Base-by-base conservation (phyloP, 2,329 filamentous ascomycete genomes). In the Tolypocladium tropicale region DNA sequence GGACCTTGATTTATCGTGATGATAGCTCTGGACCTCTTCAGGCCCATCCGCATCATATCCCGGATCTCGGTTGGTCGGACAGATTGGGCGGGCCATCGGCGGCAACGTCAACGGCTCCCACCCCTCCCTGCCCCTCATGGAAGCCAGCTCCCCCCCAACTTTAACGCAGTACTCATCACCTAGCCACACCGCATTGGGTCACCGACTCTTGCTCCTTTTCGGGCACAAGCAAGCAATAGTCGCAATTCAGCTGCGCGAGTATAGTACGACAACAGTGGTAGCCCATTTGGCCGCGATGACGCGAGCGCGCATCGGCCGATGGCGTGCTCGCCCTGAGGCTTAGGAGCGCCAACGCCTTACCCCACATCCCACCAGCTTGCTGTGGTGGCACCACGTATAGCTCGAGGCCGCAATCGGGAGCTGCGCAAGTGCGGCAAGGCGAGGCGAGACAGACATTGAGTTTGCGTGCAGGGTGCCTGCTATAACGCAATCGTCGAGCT, bases 401-500 rank as follows among this genome's bases (percentile, higher is more conserved):
- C 23, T 28, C 41, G 2, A 23, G 12, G 25, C 43, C 43, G 25
- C 25, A 18, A 30, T 12, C 43, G 5, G 43, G 41, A 46, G 14
- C 23, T 18, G 43, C 3, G 43, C 21, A 21, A 6, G 25, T 23
- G 12, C 14, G 39, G 39, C 18, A 16, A 48, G 7, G 43, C 25
- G 7, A 10, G 4, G 43, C 25, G 25, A 48, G 43, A 30, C 10
- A 16, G 43, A 4, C 16, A 25, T 30, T 18, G 32, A 6, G 21
- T 37, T 58, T 39, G 49, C 55, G 57, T 36, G 52, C 54, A 18
- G 39, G 33, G 41, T 28, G 12, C 48, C 23, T 30, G 32, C 14
- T 36, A 58, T 56, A 57, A 59, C 58, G 56, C 56, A 49, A 58
- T 58, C 1, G 46, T 28, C n/a, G 46, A 28, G 25, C 46, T 16